Base-by-base conservation (phyloP, 164 flowering plant genomes). In the Platanus orientalis region DNA sequence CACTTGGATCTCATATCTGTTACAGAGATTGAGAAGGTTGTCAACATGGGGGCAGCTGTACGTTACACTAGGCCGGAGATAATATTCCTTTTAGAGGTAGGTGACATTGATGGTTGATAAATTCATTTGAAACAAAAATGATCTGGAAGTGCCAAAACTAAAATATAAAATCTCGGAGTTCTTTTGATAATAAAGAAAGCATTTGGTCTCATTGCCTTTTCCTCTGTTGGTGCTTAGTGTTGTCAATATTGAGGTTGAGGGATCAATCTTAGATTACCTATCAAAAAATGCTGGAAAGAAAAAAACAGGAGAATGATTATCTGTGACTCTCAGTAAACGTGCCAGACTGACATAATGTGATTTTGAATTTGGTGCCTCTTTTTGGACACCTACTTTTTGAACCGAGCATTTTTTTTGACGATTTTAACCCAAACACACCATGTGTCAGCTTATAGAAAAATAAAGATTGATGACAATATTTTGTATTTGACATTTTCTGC, bases 1-100 rank as follows among this genome's bases (percentile, higher is more conserved):
- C 96, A 78, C 62, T 68, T 88, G 83, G 90, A 87, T 50, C 60
- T 62, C 53, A 88, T 88, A 75, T 67, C 88, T 52, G 75, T 92
- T 63, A 61, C 79, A 7, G 94, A 89, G 26, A 69, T 95, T 16
- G 97, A 88, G 73, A 72, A 58, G n/a, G 79, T 75, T 64, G 84
- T 90, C 60, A 95, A 95, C 56, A 32, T 48, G 5, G 78, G 74
- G 51, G 80, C 83, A 50, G 77, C 77, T 67, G 69, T 65, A 7
- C 84, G 32, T 26, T 95, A 82, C 80, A 67, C 94, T 12, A 78
- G 73, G 64, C 63, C 71, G 23, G 97, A 95, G 76, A 83, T 95
- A 20, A 52, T 68, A 49, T 55, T 75, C 56, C 73, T 95, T 0
- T 75, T 95, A 64, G 78, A 92, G 97, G 99, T 88, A 75, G 39